Evolutionary conservation across 1,139 yeast species (phyloP).

Genomic region (Magnusiomyces clavatus): DNA sequence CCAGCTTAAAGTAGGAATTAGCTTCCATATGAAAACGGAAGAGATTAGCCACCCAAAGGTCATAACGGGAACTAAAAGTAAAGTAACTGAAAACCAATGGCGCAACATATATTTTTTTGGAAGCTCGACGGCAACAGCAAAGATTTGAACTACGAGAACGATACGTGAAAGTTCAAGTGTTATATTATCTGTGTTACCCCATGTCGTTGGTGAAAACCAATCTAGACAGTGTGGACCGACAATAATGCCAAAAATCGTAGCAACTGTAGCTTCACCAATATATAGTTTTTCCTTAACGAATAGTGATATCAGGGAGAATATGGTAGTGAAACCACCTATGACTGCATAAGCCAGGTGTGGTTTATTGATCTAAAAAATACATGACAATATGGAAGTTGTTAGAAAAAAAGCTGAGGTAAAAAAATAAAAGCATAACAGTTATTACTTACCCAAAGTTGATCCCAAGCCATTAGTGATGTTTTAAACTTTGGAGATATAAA

Average conservation of each 20-base stretch:
- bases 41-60: conserved; percentile 87
- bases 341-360: conserved; percentile 92
- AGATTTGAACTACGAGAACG: conserved; percentile 85
- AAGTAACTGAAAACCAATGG: conserved; percentile 79
- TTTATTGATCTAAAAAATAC: conserved; percentile 34
- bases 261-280: conserved; percentile 95
- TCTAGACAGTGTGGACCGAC: conserved; percentile 88
- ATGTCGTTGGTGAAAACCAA: conserved; percentile 80
- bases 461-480: conserved; percentile 26
- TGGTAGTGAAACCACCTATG: conserved; percentile 79
- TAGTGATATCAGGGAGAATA: conserved; percentile 82
- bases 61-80: conserved; percentile 86
- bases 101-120: conserved; percentile 88
- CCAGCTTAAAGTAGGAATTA: conserved; percentile 78
- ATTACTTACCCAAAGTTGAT: conserved; percentile 25
- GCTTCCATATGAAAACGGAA: conserved; percentile 75
- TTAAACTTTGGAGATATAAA: no score
- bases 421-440: conserved; percentile 6
- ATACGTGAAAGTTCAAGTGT: conserved; percentile 86
- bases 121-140: conserved; percentile 94
- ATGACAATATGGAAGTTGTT: background rate
- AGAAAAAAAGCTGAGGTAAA: background rate
- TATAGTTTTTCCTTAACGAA: conserved; percentile 84
- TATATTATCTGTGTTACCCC: conserved; percentile 87
- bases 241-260: conserved; percentile 82